phyloP scores from a whole-genome alignment of 2,329 filamentous ascomycete species.

The Didymellaceae sp. region DNA sequence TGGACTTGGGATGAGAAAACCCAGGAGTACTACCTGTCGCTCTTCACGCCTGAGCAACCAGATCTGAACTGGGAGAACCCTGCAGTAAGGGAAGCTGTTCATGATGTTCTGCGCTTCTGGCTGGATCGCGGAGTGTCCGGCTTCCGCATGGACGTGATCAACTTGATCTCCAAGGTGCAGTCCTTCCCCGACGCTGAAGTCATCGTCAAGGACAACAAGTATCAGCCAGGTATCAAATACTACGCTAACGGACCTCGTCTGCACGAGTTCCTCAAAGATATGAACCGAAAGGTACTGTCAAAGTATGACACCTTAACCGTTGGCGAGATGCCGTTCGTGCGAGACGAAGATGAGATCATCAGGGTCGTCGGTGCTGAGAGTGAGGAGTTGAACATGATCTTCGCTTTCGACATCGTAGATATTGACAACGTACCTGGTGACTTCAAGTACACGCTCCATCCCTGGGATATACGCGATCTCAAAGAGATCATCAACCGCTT shows the following conservation, averaged over 20 bases:
- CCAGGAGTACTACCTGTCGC: slow-evolving; percentile 76
- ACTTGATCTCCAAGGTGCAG: slow-evolving; percentile 47
- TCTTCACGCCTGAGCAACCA: slow-evolving; percentile 78
- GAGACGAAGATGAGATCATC: slow-evolving; percentile 57
- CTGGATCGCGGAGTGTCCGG: slow-evolving; percentile 69
- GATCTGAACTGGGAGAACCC: slow-evolving; percentile 84
- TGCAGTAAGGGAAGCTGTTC: slow-evolving; percentile 70
- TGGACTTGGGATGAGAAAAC: slow-evolving; percentile 77
- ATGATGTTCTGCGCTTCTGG: slow-evolving; percentile 80
- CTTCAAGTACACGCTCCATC: slow-evolving; percentile 44
- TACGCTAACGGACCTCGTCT: slow-evolving; percentile 72
- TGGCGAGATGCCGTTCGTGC: slow-evolving; percentile 66
- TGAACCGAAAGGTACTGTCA: slow-evolving; percentile 64
- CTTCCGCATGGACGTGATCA: slow-evolving; percentile 52
- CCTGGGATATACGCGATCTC: slow-evolving; percentile 44
- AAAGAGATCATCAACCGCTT: slow-evolving; percentile 43
- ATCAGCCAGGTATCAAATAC: slow-evolving; percentile 58
- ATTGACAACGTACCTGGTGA: slow-evolving; percentile 47
- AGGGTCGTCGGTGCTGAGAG: slow-evolving; percentile 52
- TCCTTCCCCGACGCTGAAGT: slow-evolving; percentile 38
- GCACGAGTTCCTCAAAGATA: slow-evolving; percentile 72
- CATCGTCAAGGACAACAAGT: slow-evolving; percentile 41
- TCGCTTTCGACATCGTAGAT: slow-evolving; percentile 57
- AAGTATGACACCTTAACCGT: slow-evolving; percentile 70
- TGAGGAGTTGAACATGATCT: slow-evolving; percentile 71